A percentile compares a stretch with the other conserved stretches of the same genome.
These are phyloP conservation scores for Thalassiosira exigua DNA, from an alignment of 352 stramenopile genomes.

Conservation along the genomic window DNA sequence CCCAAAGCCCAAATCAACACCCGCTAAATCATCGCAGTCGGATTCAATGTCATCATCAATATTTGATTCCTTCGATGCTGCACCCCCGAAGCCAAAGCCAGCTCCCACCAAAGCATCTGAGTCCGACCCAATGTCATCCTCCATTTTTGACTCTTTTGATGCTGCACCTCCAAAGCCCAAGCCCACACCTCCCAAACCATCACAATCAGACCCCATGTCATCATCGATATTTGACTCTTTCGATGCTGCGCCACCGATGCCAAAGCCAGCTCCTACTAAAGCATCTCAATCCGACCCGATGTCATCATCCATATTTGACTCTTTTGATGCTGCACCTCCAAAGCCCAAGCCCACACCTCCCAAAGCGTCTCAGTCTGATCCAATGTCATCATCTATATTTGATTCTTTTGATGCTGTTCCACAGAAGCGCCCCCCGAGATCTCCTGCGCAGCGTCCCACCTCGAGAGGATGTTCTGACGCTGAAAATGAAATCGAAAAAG, in stretches of 20 bases:
- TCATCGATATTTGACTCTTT: slow-evolving; percentile 74
- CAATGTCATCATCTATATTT: slow-evolving; percentile 64
- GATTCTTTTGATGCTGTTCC: slow-evolving; percentile 44
- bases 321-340: slow-evolving; percentile 52
- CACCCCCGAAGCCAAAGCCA: slow-evolving; percentile 43
- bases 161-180: slow-evolving; percentile 50
- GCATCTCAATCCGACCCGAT: slow-evolving; percentile 23
- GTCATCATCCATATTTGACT: slow-evolving; percentile 76
- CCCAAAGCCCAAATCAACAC: slow-evolving; percentile 42
- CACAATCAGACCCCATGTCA: slow-evolving; percentile 13
- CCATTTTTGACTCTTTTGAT: slow-evolving; percentile 77
- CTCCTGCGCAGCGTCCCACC: neutral
- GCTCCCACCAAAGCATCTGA: neutral
- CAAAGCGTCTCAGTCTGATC: slow-evolving; percentile 10
- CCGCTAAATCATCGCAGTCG: neutral
- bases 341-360: slow-evolving; percentile 35
- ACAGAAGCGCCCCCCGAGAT: neutral
- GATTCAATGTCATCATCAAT: slow-evolving; percentile 53
- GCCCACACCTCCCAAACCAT: slow-evolving; percentile 5
- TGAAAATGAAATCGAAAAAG: slow-evolving; percentile 28
- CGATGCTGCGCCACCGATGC: slow-evolving; percentile 47
- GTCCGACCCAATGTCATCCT: slow-evolving; percentile 44
- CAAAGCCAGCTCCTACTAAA: slow-evolving; percentile 24
- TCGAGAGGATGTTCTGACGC: neutral
- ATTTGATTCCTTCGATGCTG: slow-evolving; percentile 68